A percentile compares a stretch with the other conserved stretches of the same genome.
Evolutionary conservation across 441 rosid species (phyloP).

Genomic region (Adansonia madagascariensis): DNA sequence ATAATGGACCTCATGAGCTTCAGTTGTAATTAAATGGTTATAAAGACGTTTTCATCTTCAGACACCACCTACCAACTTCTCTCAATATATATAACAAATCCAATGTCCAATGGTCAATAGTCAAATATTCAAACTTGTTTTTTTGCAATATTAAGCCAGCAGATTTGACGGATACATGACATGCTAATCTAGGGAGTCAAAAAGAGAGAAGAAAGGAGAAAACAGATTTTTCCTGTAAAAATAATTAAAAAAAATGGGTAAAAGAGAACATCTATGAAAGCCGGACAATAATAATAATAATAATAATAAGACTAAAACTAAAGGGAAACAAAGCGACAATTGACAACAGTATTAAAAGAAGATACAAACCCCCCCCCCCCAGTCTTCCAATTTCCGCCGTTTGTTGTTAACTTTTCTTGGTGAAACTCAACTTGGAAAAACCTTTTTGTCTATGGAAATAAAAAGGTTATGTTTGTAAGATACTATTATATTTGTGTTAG

Average conservation of each 20-base stretch:
- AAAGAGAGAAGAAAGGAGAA: neutral
- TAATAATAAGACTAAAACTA: neutral
- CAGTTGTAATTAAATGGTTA: conserved; percentile 16
- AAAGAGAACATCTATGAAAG: conserved; percentile 19
- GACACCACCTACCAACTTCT: neutral
- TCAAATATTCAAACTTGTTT: neutral
- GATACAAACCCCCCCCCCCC: conserved; percentile 31
- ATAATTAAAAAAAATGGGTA: neutral
- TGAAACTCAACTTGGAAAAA: conserved; percentile 25
- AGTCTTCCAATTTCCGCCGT: conserved; percentile 14
- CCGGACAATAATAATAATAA: neutral
- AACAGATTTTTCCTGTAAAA: neutral
- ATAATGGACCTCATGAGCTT: conserved; percentile 9
- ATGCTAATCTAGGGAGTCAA: conserved; percentile 8
- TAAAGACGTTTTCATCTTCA: neutral
- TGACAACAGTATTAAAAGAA: conserved; percentile 34
- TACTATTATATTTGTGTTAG: neutral
- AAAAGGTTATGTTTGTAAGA: conserved; percentile 35
- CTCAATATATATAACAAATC: neutral
- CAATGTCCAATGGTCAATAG: neutral
- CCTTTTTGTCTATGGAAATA: conserved; percentile 13
- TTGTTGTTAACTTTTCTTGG: conserved; percentile 24
- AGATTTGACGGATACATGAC: conserved; percentile 22
- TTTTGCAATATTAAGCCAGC: neutral
- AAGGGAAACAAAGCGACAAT: conserved; percentile 23